Base-by-base conservation (phyloP, 108 stramenopile species). In the Nitzschia sp. region DNA sequence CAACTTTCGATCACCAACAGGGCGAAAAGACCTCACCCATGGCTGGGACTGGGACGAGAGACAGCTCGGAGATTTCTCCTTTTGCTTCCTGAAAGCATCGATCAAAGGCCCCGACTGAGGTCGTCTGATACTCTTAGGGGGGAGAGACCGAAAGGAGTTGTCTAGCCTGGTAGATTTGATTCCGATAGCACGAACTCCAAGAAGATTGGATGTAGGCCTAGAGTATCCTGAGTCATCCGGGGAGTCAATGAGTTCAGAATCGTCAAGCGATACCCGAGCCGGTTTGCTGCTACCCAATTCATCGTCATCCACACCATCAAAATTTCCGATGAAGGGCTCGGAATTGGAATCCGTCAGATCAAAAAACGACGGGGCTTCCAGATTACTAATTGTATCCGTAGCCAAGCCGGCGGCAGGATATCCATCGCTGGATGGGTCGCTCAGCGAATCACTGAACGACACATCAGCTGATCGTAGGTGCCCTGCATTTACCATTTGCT, bases 301-400 rank as follows among this genome's bases (percentile, higher is more conserved):
- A 1, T 61, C 41, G 36, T 21, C 2, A 26, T 61, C 41, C 4
- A 11, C 19, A 4, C 19, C 48, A 9, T 56, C 55, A 17, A 29
- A 2, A 13, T 31, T 34, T 13, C 13, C 45, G 19, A 1, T 1
- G 13, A 41, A 19, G 19, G 55, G 29, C 2, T 28, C 55, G 26
- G 55, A 61, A 26, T 41, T 61, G 1, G 60, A 61, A 19, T 61
- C 60, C 13, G 60, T 41, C 0, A 61, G 41, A 38, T 61, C 60
- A 23, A 61, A 61, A 5, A 61, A 41, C 1, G 41, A 15, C 23
- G 60, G 60, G 19, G 38, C 19, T 45, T 45, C 41, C n/a, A n/a
- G n/a, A n/a, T n/a, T n/a, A n/a, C n/a, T n/a, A n/a, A n/a, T n/a
- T n/a, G n/a, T n/a, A 17, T 15, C 34, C 21, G 48, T n/a, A 8